Conservation (phyloP, 441 rosid species). For the Eruca vesicaria region DNA sequence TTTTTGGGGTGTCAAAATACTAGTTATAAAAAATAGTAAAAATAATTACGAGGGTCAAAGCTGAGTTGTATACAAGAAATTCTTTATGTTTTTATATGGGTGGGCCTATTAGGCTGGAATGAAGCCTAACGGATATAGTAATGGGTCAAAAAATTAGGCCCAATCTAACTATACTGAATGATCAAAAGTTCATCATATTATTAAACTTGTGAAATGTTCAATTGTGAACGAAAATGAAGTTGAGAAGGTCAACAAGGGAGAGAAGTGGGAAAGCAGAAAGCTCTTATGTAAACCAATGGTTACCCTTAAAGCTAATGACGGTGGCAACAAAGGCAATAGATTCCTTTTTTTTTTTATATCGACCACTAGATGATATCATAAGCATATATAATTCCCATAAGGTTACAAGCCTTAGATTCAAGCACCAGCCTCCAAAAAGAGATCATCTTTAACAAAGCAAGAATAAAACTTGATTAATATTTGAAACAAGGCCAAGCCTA, state of each 20-base stretch:
- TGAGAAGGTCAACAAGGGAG: not conserved
- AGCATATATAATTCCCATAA: not conserved
- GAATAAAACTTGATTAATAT: not conserved
- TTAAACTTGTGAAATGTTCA: not conserved
- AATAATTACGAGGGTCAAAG: too few species aligned
- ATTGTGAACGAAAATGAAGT: not conserved
- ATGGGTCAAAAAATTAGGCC: slow-evolving; percentile 10
- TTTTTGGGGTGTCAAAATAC: too few species aligned
- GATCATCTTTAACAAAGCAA: not conserved
- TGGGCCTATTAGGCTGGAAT: not conserved
- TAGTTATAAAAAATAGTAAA: too few species aligned
- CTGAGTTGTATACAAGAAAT: not conserved
- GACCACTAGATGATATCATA: not conserved
- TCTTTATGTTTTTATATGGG: not conserved
- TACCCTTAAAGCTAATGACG: not conserved
- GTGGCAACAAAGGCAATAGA: not conserved
- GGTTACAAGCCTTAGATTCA: not conserved
- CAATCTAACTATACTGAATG: not conserved
- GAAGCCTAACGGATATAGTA: not conserved
- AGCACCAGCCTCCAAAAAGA: not conserved
- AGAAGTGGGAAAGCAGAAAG: not conserved
- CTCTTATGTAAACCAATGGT: not conserved
- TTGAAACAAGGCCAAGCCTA: not conserved
- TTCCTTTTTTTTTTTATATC: not conserved
- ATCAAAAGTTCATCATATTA: not conserved